Base-by-base conservation (phyloP, 768 basidiomycete genomes). In the Lentinula edodes region DNA sequence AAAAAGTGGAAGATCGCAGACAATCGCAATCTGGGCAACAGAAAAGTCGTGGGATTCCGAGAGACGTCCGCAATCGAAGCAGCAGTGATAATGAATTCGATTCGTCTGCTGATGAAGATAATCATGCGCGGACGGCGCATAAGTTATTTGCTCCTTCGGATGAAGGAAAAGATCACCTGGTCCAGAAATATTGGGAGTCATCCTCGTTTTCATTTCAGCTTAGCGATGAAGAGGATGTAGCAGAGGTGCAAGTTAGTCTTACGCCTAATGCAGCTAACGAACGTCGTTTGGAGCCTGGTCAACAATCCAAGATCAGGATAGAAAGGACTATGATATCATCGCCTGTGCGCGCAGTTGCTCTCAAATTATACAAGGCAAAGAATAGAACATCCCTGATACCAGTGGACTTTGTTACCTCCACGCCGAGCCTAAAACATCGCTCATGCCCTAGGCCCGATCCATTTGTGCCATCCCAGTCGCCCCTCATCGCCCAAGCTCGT, bases 81-180 rank as follows among this genome's bases (percentile, higher is more conserved):
- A 76, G 74, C 50, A 82, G 83, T 48, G 81, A 82, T 16, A 66
- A 71, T 15, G 76, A 78, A 35, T 75, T 75, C 3, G 70, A 78
- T 18, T 66, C 69, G 3, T 42, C 38, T 62, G 74, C 74, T 5
- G 78, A 74, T 5, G 79, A 73, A 46, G 76, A 76, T 23, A 73
- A 80, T 52, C 83, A 80, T n/a, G 84, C 78, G 15, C 74, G 78
- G 56, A 86, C 83, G 6, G 86, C 87, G 0, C 81, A 87, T 64
- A 62, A 69, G 4, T 67, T 89, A 3, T 90, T 88, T 62, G 84
- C 80, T 0, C 65, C 68, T 1, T 42, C 39, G 23, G 59, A 53
- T 23, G 45, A 6, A 34, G 32, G 20, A 23, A 53, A 36, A 35
- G 36, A 67, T 2, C 2, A 59, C 7, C 62, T 64, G 38, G 60